Evolutionary conservation across 1,284 basidiomycete genomes (phyloP), one percentile per base, ranked within the genome.

Genomic region (Ustilago bromivora): DNA sequence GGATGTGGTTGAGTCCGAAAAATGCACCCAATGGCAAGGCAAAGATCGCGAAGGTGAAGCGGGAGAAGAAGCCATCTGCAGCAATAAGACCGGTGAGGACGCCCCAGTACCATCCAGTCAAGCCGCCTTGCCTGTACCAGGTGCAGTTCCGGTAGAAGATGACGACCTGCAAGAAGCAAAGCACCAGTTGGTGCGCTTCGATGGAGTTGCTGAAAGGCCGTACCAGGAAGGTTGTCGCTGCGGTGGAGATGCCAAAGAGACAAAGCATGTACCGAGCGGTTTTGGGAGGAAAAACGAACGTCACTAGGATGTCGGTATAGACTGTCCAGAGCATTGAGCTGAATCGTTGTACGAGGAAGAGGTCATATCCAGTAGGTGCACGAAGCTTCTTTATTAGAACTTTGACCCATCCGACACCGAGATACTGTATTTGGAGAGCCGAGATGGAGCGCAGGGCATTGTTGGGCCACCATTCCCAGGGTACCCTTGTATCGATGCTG

Each of bases 201-300:
- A 81, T 46, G 6, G 84, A 64, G 60, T 87, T 87, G 57, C 85
- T 86, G 60, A 87, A 85, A 2, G 86, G 82, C 2, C 86, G 82
- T 4, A 82, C 70, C 32, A 80, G 60, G 65, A 87, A 86, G 2
- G 83, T 76, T 1, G 86, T 80, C 11, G 78, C 61, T 55, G 84
- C 57, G 2, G 81, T 80, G 2, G 81, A 81, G 35, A 74, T 57
- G 4, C 80, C 83, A 23, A 75, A 66, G 4, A 85, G 64, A 28
- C 79, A 62, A 19, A 76, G 68, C 4, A 77, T 32, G 52, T 47
- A 53, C 1, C 55, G 58, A 7, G 66, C 64, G 4, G 40, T 62
- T 35, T 56, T 19, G 3, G 62, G 61, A 4, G 58, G 62, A 2
- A 72, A 55, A 17, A 56, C 19, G 15, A 23, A 28, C 1, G 32